Evolutionary conservation across 352 stramenopile genomes (phyloP).

Genomic region (Elongisporangium anandrum): DNA sequence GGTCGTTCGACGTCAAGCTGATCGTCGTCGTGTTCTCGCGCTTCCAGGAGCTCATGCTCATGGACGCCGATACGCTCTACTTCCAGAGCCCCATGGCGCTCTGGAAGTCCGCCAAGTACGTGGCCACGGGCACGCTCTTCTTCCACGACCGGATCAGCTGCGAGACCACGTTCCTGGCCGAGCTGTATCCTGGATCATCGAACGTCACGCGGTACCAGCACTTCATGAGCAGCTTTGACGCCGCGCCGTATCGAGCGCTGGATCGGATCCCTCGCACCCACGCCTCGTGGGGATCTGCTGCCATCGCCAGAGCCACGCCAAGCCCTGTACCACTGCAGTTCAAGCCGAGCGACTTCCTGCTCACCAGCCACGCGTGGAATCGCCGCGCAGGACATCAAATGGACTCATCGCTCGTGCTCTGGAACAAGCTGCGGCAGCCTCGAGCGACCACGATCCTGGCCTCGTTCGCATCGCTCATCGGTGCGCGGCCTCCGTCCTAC

Average conservation of each 20-base stretch:
- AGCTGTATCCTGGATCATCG: constrained; percentile 6
- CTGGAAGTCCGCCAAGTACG: constrained; percentile 23
- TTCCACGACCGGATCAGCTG: constrained; percentile 48
- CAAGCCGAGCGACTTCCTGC: constrained; percentile 24
- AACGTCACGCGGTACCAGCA: constrained; percentile 25
- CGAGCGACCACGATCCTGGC: constrained; percentile 28
- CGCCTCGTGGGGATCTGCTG: constrained; percentile 8
- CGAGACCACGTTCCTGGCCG: constrained; percentile 23
- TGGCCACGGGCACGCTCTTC: constrained; percentile 37
- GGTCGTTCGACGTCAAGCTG: constrained; percentile 25
- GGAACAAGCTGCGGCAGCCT: constrained; percentile 22
- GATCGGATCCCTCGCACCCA: constrained; percentile 19
- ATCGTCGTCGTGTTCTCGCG: constrained; percentile 30
- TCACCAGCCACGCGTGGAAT: constrained; percentile 16
- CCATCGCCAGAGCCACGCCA: neutral
- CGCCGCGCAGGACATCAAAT: constrained; percentile 24
- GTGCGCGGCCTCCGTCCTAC: constrained; percentile 10
- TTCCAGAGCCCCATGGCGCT: constrained; percentile 36
- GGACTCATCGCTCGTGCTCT: constrained; percentile 31
- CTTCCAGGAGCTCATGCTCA: constrained; percentile 49
- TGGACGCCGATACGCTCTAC: constrained; percentile 41
- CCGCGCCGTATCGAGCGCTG: constrained; percentile 27
- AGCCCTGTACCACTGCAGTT: constrained; percentile 1
- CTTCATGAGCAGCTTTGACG: constrained; percentile 35
- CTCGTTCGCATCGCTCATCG: constrained; percentile 16